phyloP scores from a whole-genome alignment of 768 basidiomycete genomes.

The Russula sp. region DNA sequence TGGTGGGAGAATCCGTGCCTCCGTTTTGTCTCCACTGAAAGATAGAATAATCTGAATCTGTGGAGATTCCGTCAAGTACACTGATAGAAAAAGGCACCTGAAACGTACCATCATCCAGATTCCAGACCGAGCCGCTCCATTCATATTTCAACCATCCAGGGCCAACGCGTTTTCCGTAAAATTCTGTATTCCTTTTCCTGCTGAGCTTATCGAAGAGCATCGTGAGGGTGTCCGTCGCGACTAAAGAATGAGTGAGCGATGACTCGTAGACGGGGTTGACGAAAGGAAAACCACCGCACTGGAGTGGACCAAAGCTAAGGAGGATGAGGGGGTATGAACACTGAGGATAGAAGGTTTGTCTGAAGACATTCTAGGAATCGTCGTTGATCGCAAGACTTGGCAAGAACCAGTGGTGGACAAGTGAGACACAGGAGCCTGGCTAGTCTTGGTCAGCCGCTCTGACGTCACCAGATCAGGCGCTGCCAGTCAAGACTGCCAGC shows the following conservation, averaged over 20 bases:
- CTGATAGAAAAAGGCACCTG: neutral
- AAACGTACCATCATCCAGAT: constrained; percentile 74
- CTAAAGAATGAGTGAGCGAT: constrained; percentile 34
- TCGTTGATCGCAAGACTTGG: neutral
- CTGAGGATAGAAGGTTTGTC: constrained; percentile 48
- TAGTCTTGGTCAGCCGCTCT: neutral
- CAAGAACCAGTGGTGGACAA: no score
- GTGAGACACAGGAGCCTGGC: no score
- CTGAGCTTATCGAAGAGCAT: constrained; percentile 67
- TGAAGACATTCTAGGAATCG: constrained; percentile 28
- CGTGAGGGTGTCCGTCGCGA: constrained; percentile 59
- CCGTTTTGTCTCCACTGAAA: constrained; percentile 65
- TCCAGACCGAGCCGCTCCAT: constrained; percentile 73
- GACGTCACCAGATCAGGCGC: neutral
- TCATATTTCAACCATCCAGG: constrained; percentile 86
- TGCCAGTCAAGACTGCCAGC: no score
- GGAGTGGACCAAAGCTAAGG: constrained; percentile 61
- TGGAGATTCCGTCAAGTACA: neutral
- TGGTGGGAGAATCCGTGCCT: constrained; percentile 38
- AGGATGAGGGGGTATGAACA: constrained; percentile 53
- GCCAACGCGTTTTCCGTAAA: constrained; percentile 55
- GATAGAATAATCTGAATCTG: constrained; percentile 85
- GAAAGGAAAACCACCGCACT: constrained; percentile 38
- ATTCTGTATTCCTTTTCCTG: constrained; percentile 54
- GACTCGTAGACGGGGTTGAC: neutral